Base-by-base conservation (phyloP, 345 rosid species). In the Hibiscus tridactylites region DNA sequence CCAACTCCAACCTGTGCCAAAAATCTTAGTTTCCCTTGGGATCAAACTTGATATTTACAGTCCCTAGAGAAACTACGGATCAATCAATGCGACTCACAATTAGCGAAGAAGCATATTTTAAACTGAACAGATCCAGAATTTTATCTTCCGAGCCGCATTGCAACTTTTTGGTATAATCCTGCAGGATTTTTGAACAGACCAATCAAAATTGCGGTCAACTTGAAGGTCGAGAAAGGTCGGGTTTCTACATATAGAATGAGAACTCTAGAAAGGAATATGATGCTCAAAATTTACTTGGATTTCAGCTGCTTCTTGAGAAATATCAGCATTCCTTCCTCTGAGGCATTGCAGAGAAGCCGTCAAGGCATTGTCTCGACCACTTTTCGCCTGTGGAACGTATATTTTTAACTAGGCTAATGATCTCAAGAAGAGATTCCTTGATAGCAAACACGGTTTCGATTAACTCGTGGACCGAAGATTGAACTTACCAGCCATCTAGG, bases 401-500 rank as follows among this genome's bases (percentile, higher is more conserved):
- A 5, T 9, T 12, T 6, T 4, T 39, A 57, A 21, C 61, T 24
- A 57, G 5, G 28, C 61, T 9, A 57, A 52, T 21, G 11, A 54
- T 19, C 11, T 57, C 61, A 57, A 21, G 12, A 28, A 1, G 59
- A 54, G 59, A 10, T 57, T 57, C 10, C 12, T 0, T 21, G 5
- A 9, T 5, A 35, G 3, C 15, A n/a, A 35, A 33, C 5, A 3
- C 0, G 6, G 9, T 29, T 13, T 19, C 10, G 15, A 57, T 21
- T 12, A 57, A 57, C 61, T 24, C 31, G 9, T 24, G 6, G 61
- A 57, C 61, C 4, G 61, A 57, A 56, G 28, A 19, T 65, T 6
- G 15, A 21, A 24, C 50, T 65, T 61, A 86, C 88, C 80, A 86
- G 76, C 88, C 88, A 86, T 75, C 90, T 79, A 8, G 88, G 88